These are phyloP conservation scores for Colletotrichum chlorophyti DNA, from an alignment of 2,329 filamentous ascomycete genomes.

Conservation along the genomic window DNA sequence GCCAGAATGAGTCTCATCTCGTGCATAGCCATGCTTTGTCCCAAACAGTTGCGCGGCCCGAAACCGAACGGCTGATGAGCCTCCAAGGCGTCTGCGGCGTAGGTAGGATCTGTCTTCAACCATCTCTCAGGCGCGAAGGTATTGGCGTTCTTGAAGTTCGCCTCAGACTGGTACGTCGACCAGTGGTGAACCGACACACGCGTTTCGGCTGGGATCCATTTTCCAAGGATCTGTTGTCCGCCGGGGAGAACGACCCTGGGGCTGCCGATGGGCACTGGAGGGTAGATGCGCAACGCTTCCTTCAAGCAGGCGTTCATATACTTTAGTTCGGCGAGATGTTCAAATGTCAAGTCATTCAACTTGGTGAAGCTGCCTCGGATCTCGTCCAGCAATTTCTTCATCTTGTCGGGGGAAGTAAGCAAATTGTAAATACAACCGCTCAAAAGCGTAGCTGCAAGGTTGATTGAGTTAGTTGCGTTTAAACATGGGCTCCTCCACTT, in stretches of 20 bases:
- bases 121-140: slow-evolving; percentile 37
- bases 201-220: slow-evolving; percentile 40
- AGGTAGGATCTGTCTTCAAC: slow-evolving; percentile 8
- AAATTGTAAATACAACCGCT: slow-evolving; percentile 37
- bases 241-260: slow-evolving; percentile 37
- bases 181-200: slow-evolving; percentile 45
- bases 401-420: slow-evolving; percentile 35
- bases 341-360: slow-evolving; percentile 44
- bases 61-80: slow-evolving; percentile 61
- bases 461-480: slow-evolving; percentile 31
- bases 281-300: slow-evolving; percentile 50
- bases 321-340: slow-evolving; percentile 36
- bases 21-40: slow-evolving; percentile 60
- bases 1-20: slow-evolving; percentile 57
- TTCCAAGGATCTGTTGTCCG: slow-evolving; percentile 39
- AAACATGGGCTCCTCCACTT: too few relatives aligned
- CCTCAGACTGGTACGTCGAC: slow-evolving; percentile 48
- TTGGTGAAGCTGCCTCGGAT: slow-evolving; percentile 40
- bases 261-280: slow-evolving; percentile 35
- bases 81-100: slow-evolving; percentile 33
- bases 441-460: slow-evolving; percentile 40
- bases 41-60: slow-evolving; percentile 61
- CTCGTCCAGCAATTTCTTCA: slow-evolving; percentile 44
- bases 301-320: slow-evolving; percentile 49
- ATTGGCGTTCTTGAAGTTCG: slow-evolving; percentile 47